A percentile compares a stretch with the other conserved stretches of the same genome.
phyloP scores from a whole-genome alignment of 2,329 filamentous ascomycete genomes.

The Coniella lustricola region DNA sequence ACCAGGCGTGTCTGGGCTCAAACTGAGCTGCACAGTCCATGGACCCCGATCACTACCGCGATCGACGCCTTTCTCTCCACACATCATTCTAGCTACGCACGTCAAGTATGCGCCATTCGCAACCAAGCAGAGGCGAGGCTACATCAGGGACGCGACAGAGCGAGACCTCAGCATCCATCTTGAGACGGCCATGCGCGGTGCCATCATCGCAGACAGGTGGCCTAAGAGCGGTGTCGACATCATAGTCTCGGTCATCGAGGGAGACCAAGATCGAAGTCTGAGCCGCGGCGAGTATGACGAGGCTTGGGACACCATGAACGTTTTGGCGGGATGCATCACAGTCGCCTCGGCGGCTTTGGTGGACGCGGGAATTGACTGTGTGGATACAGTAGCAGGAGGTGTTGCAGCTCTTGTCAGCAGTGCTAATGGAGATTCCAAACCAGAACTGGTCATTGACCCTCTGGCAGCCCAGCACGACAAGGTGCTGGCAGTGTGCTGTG shows the following conservation, averaged over 20 bases:
- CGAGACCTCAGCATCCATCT: constrained; percentile 85
- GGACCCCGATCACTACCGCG: constrained; percentile 85
- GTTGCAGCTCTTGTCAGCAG: constrained; percentile 69
- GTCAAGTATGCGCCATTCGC: constrained; percentile 97
- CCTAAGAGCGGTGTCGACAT: constrained; percentile 98
- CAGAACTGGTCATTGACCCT: constrained; percentile 67
- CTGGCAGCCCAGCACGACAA: constrained; percentile 71
- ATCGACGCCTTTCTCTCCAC: constrained; percentile 85
- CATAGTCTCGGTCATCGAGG: constrained; percentile 86
- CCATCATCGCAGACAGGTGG: constrained; percentile 89
- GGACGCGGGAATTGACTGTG: constrained; percentile 92
- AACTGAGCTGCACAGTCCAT: constrained; percentile 88
- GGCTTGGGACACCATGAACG: constrained; percentile 85
- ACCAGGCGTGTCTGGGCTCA: constrained; percentile 53
- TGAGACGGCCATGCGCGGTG: constrained; percentile 81
- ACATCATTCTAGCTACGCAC: constrained; percentile 84
- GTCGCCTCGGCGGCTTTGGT: constrained; percentile 87
- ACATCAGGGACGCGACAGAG: constrained; percentile 78
- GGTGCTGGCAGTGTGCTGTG: constrained; percentile 76
- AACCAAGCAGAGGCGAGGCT: constrained; percentile 71
- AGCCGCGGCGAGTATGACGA: constrained; percentile 46
- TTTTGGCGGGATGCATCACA: constrained; percentile 85
- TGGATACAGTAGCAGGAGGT: constrained; percentile 83
- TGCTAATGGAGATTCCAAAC: constrained; percentile 23
- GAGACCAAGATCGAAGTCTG: constrained; percentile 67